Evolutionary conservation across 768 basidiomycete genomes (phyloP).

Genomic region (Gyrodon lividus): DNA sequence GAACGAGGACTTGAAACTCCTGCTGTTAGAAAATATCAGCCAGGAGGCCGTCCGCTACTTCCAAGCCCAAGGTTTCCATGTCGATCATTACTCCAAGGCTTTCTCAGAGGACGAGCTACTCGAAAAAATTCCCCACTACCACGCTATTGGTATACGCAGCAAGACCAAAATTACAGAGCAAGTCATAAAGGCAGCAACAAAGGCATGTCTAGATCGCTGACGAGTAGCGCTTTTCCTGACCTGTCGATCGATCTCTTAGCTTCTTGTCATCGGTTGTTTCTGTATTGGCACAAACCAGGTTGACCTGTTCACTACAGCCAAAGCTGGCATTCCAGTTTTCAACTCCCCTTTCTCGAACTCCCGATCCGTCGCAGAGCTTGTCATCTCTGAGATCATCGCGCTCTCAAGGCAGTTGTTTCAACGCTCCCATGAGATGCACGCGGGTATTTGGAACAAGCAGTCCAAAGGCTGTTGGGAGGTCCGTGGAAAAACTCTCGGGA

Average conservation of each 20-base stretch:
- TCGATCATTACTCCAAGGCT: conserved; percentile 84
- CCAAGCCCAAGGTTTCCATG: conserved; percentile 81
- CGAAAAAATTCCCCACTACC: conserved; percentile 76
- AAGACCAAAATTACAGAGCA: conserved; percentile 95
- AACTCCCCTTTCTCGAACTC: conserved; percentile 99
- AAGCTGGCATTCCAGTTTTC: conserved; percentile 94
- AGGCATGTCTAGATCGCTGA: conserved; percentile 47
- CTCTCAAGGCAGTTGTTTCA: conserved; percentile 94
- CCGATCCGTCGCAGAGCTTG: conserved; percentile 97
- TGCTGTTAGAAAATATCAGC: conserved; percentile 95
- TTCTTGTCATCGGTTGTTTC: conserved; percentile 96
- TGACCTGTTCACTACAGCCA: conserved; percentile 78
- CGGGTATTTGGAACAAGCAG: conserved; percentile 97
- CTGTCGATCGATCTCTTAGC: conserved; percentile 43
- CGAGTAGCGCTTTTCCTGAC: neutral
- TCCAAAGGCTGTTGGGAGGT: conserved; percentile 98
- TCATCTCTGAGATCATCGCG: conserved; percentile 89
- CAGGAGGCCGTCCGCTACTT: conserved; percentile 83
- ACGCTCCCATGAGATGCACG: conserved; percentile 81
- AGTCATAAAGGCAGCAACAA: conserved; percentile 83
- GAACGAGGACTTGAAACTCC: conserved; percentile 75
- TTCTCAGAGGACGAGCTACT: conserved; percentile 94
- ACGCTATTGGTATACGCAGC: conserved; percentile 94
- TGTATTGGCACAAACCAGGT: conserved; percentile 99
- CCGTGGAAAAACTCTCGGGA: conserved; percentile 96